Base-by-base conservation (phyloP, 805 yeast species). In the Ogataea pignaliae region DNA sequence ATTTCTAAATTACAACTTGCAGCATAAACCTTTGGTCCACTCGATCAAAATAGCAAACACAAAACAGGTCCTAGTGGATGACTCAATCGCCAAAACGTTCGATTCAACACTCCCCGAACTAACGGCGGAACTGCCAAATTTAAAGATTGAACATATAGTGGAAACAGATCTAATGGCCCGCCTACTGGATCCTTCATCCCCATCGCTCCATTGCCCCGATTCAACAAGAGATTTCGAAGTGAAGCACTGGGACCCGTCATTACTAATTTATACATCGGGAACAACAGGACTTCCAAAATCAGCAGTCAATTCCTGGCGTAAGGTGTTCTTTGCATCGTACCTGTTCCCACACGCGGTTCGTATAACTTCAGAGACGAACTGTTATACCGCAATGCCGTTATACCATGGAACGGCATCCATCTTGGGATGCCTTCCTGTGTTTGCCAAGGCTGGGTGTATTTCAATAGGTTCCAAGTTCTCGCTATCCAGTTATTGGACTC, bases 241-340 rank as follows among this genome's bases (percentile, higher is more conserved):
- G 41, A 63, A 70, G 11, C 84, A 83, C 59, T 76, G 71, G 52
- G 76, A 79, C 43, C 76, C 91, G 3, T 82, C 85, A 16, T 75
- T 83, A 51, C 73, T 87, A 52, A 87, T 90, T 41, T 90, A 83
- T 63, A 90, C 98, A 0, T 86, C 96, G 0, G 98, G 98, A 34
- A 91, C 97, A 7, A 88, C 97, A 0, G 97, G 97, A 0, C 68
- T 90, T 48, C 97, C 98, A 13, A 90, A 90, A 64, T 85, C 97
- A 5, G 97, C 96, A 2, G 84, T 86, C 44, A 82, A 90, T 81
- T 83, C 93, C 4, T 89, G 97, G 97, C 75, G 88, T 56, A 90
- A 89, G 64, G 76, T 85, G 7, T 76, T 73, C 38, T 70, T 85
- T 69, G 96, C 95, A 1, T 68, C 88, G 1, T 64, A 73, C 2